Percentiles rank a stretch among this genome's conserved stretches.
phyloP scores from a whole-genome alignment of 2,329 filamentous ascomycete genomes.

The Colletotrichum euphorbiae region DNA sequence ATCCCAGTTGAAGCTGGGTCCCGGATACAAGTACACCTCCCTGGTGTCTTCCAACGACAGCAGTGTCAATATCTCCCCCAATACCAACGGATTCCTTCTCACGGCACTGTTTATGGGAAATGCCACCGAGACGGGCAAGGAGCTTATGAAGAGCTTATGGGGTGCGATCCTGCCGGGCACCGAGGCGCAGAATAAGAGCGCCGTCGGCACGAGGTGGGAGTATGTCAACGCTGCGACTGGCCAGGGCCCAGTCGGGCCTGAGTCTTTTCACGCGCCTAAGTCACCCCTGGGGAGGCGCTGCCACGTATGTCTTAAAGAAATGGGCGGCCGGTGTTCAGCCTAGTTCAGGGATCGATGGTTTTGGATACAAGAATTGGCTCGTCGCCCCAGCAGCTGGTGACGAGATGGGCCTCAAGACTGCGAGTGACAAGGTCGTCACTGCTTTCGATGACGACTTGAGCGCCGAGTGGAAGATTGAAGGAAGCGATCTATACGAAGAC shows the following conservation, averaged over 20 bases:
- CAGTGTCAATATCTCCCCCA: slow-evolving; percentile 56
- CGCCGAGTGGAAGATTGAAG: slow-evolving; percentile 41
- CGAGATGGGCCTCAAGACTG: slow-evolving; percentile 45
- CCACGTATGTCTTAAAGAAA: slow-evolving; percentile 57
- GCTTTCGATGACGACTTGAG: slow-evolving; percentile 43
- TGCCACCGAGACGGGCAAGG: slow-evolving; percentile 42
- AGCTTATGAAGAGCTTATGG: slow-evolving; percentile 55
- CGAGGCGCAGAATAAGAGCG: slow-evolving; percentile 42
- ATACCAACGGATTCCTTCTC: slow-evolving; percentile 58
- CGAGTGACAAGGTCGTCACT: slow-evolving; percentile 44
- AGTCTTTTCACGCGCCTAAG: slow-evolving; percentile 55
- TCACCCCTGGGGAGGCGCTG: slow-evolving; percentile 59
- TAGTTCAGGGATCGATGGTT: slow-evolving; percentile 29
- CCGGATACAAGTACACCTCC: slow-evolving; percentile 42
- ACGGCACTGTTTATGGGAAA: slow-evolving; percentile 49
- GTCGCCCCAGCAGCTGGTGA: slow-evolving; percentile 44
- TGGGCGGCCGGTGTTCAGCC: slow-evolving; percentile 47
- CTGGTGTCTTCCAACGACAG: slow-evolving; percentile 42
- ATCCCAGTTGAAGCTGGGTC: slow-evolving; percentile 27
- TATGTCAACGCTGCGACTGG: slow-evolving; percentile 53
- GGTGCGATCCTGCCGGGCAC: slow-evolving; percentile 53
- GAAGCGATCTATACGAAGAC: slow-evolving; percentile 15
- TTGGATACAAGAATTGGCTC: slow-evolving; percentile 46
- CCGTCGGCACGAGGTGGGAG: slow-evolving; percentile 58
- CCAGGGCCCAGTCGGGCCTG: slow-evolving; percentile 54